These are phyloP conservation scores for Aegilops bicornis DNA, from an alignment of 176 grass and related monocot species.

Conservation along the genomic window DNA sequence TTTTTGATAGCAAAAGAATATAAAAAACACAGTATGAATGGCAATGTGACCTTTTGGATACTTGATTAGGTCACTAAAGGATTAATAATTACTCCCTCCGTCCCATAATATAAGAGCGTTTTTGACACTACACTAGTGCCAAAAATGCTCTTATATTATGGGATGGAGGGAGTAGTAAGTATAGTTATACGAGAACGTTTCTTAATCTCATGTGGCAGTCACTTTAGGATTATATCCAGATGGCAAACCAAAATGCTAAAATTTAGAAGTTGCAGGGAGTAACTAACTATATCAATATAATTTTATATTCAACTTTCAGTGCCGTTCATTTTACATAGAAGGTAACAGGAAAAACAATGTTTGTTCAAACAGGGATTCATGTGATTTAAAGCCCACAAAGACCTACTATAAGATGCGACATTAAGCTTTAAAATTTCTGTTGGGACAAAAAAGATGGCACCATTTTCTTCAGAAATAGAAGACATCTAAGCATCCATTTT, in stretches of 20 bases:
- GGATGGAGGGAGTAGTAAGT: no score
- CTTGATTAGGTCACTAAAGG: not conserved
- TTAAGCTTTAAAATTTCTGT: not conserved
- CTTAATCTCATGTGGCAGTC: not conserved
- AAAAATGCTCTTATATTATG: no score
- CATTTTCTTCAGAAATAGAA: not conserved
- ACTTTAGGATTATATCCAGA: not conserved
- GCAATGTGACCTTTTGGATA: slow-evolving; percentile 10
- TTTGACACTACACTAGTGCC: no score
- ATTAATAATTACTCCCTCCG: not conserved
- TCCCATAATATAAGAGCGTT: no score
- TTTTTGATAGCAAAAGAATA: not conserved
- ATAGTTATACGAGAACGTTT: not conserved
- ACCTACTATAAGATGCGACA: not conserved
- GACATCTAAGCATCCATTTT: not conserved
- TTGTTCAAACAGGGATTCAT: not conserved
- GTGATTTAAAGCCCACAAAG: slow-evolving; percentile 5
- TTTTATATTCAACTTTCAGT: not conserved
- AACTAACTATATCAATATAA: not conserved
- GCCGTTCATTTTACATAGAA: not conserved
- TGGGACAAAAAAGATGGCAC: not conserved
- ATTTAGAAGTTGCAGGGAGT: not conserved
- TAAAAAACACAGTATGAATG: not conserved
- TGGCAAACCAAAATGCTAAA: not conserved
- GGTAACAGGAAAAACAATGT: not conserved